Base-by-base conservation (phyloP, 1,284 basidiomycete species). In the Cryptococcus sp. region DNA sequence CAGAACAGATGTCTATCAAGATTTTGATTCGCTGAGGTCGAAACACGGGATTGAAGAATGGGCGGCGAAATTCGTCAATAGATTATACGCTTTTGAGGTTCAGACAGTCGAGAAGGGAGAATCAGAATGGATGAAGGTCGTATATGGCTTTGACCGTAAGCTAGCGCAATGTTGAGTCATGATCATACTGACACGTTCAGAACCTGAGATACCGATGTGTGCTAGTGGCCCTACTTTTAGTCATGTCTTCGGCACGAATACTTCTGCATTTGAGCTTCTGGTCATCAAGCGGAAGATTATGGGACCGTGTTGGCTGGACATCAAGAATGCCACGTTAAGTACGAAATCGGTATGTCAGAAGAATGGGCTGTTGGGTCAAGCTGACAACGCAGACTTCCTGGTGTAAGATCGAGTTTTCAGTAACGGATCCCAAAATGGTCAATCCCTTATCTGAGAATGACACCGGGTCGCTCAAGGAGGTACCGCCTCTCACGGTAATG, bases 261-360 rank as follows among this genome's bases (percentile, higher is more conserved):
- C 93, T 0, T 90, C 80, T 55, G 88, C 95, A 0, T 98, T 99
- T 67, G 96, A 98, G 74, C 79, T 94, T 6, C 83, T 99, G n/a
- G 91, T 93, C 1, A 68, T 98, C 53, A 98, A 98, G 77, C 85
- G 93, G 38, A 93, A 92, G 77, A 97, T 98, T 61, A 98, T 97
- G 90, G 96, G 96, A 3, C 94, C 96, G 0, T 98, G 96, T 73
- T 98, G 95, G 96, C 80, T 99, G 50, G 83, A 88, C 58, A 83
- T 99, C 61, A 86, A 88, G 72, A 83, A 86, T 31, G 84, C 86
- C 10, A 77, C 83, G 46, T 78, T 90, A 23, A 86, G 88, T 53
- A 78, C 86, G 66, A 87, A 89, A 75, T 86, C 87, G 7, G 89
- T 91, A 71, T 55, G 86, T 77, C 11, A 49, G 13, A 15, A 10